Conservation (phyloP, 2,329 filamentous ascomycete species). For the Aspergillus fumigatiaffinis region DNA sequence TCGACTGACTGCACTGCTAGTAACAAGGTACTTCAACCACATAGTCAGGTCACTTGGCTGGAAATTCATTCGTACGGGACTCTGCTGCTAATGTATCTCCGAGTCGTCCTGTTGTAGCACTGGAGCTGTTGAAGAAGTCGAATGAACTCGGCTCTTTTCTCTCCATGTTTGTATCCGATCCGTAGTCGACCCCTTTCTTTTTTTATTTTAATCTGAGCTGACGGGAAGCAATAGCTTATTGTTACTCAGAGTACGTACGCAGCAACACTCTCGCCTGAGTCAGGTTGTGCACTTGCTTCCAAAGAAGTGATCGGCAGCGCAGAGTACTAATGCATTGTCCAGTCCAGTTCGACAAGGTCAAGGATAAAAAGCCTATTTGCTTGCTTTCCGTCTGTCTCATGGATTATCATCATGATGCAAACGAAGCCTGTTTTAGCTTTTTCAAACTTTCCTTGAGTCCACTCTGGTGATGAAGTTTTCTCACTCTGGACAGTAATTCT, state of each 20-base stretch:
- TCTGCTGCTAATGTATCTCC: background rate
- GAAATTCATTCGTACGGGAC: no score
- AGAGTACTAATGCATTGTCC: background rate
- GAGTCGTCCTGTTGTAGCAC: background rate
- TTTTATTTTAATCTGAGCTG: background rate
- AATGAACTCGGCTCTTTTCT: background rate
- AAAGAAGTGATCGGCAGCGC: background rate
- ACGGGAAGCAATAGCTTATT: background rate
- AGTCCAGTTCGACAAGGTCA: background rate
- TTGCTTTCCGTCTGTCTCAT: background rate
- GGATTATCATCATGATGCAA: background rate
- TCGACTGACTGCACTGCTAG: background rate
- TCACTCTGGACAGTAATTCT: no score
- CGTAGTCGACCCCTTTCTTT: background rate
- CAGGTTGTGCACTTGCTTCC: background rate
- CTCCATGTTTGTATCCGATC: background rate
- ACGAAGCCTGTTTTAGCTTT: background rate
- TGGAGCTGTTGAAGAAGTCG: background rate
- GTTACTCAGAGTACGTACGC: background rate
- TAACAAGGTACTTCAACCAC: no score
- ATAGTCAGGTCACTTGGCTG: no score
- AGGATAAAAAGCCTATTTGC: background rate
- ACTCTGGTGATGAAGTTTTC: background rate
- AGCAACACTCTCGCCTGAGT: background rate
- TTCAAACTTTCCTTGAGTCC: background rate